phyloP scores from a whole-genome alignment of 2,329 filamentous ascomycete species.

The Xylariaceae sp. region DNA sequence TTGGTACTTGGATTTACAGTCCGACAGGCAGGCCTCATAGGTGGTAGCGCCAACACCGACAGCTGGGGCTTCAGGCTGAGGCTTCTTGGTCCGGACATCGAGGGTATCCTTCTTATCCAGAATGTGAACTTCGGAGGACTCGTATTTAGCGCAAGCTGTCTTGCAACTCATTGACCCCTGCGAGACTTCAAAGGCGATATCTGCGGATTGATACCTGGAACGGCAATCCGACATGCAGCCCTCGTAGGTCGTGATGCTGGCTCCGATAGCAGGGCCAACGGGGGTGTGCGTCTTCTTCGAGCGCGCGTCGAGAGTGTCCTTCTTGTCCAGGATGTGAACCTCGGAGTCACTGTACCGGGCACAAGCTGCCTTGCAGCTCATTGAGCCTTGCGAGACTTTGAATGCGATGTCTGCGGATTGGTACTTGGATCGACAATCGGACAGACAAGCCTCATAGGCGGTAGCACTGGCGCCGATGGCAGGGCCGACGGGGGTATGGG shows the following conservation, averaged over 20 bases:
- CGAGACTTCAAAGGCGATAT: slow-evolving; percentile 1
- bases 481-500: background rate
- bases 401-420: slow-evolving; percentile 6
- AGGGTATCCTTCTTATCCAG: background rate
- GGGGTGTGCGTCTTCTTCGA: background rate
- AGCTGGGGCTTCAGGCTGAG: background rate
- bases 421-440: background rate
- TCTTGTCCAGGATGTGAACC: background rate
- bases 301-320: background rate
- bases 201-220: slow-evolving; percentile 1
- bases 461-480: background rate
- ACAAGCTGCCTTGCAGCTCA: slow-evolving; percentile 6
- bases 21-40: slow-evolving; percentile 3
- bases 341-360: background rate
- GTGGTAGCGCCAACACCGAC: background rate
- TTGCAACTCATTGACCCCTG: slow-evolving; percentile 5
- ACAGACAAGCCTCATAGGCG: slow-evolving; percentile 10
- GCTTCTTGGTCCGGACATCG: background rate
- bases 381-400: slow-evolving; percentile 1
- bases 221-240: slow-evolving; percentile 5
- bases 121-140: background rate
- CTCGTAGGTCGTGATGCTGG: background rate
- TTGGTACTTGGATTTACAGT: slow-evolving; percentile 2
- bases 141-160: background rate
- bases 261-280: background rate